phyloP scores from a whole-genome alignment of 768 basidiomycete species.

The Clathrus columnatus region DNA sequence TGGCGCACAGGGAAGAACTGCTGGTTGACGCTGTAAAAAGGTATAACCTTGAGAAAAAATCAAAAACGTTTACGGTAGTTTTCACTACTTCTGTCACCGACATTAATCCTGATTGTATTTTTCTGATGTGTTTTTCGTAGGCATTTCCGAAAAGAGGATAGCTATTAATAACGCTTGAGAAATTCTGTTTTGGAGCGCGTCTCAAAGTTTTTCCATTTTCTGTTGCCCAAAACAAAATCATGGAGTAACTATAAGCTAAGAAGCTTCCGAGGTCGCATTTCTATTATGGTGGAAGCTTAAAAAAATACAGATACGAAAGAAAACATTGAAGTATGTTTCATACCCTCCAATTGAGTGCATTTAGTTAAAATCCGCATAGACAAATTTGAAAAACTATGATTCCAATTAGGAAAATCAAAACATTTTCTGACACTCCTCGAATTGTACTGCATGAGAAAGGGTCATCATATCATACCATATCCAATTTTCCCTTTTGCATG shows the following conservation, averaged over 20 bases:
- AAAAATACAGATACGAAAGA: too few relatives aligned
- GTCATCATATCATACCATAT: too few relatives aligned
- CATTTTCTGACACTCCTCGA: neutral
- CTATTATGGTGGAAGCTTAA: neutral
- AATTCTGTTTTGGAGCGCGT: neutral
- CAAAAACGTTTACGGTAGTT: neutral
- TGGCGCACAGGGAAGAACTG: too few relatives aligned
- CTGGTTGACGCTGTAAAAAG: too few relatives aligned
- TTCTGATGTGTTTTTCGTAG: neutral
- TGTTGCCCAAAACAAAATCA: neutral
- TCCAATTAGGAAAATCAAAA: too few relatives aligned
- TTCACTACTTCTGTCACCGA: neutral
- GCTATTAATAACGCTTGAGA: neutral
- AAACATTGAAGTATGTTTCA: too few relatives aligned
- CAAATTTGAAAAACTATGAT: too few relatives aligned
- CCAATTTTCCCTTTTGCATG: too few relatives aligned
- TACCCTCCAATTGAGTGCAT: too few relatives aligned
- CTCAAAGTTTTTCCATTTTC: neutral
- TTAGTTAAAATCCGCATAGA: too few relatives aligned
- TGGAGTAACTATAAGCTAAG: neutral
- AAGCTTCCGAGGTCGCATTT: neutral
- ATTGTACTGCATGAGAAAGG: neutral
- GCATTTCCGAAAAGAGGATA: neutral
- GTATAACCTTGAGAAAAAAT: neutral
- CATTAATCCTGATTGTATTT: neutral